phyloP scores from a whole-genome alignment of 2,329 filamentous ascomycete species.

The Aspergillus awamori region DNA sequence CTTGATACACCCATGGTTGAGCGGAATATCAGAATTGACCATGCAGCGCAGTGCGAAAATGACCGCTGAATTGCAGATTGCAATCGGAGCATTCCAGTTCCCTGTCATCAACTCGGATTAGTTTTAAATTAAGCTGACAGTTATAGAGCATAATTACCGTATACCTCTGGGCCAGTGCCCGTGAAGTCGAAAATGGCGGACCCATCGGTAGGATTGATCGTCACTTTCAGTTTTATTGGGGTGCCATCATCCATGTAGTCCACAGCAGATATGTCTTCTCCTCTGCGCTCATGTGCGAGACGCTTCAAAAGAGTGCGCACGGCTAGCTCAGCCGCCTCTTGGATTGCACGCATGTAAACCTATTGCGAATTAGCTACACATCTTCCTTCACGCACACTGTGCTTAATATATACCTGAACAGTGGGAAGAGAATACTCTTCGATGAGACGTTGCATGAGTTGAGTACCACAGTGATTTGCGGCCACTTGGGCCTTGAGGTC shows the following conservation, averaged over 20 bases:
- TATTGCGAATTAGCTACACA: not conserved
- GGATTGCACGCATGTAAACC: not conserved
- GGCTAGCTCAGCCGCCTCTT: not conserved
- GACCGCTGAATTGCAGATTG: slow-evolving; percentile 76
- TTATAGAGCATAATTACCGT: not conserved
- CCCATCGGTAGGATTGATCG: slow-evolving; percentile 70
- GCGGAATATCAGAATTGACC: slow-evolving; percentile 74
- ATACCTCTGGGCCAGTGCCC: slow-evolving; percentile 75
- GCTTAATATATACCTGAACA: too few relatives aligned
- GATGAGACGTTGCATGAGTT: slow-evolving; percentile 70
- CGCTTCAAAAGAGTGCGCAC: not conserved
- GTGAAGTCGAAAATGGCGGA: slow-evolving; percentile 74
- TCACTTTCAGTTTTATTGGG: slow-evolving; percentile 60
- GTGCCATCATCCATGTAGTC: not conserved
- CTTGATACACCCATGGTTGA: slow-evolving; percentile 64
- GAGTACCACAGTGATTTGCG: slow-evolving; percentile 80
- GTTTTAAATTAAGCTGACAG: too few relatives aligned
- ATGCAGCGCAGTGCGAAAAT: slow-evolving; percentile 79
- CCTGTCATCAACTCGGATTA: slow-evolving; percentile 35
- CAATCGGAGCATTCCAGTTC: slow-evolving; percentile 76
- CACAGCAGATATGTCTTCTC: not conserved
- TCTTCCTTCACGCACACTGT: not conserved
- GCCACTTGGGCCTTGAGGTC: slow-evolving; percentile 82
- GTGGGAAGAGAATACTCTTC: slow-evolving; percentile 51
- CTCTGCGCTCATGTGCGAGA: not conserved